phyloP scores from a whole-genome alignment of 306 rosid genomes.

The Rosa multiflora region DNA sequence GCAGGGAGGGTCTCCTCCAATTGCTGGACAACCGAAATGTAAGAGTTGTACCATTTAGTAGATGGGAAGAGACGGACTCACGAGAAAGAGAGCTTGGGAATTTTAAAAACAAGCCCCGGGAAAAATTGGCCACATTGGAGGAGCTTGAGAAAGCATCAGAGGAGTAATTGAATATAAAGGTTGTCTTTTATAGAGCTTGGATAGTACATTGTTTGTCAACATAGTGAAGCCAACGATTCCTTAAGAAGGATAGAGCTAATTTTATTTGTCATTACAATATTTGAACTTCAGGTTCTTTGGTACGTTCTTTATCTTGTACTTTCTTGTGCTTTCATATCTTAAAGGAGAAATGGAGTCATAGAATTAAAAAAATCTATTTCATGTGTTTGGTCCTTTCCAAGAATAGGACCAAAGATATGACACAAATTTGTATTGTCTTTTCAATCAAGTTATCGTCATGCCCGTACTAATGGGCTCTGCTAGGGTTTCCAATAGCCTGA shows the following conservation, averaged over 20 bases:
- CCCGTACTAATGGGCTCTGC: too few species aligned
- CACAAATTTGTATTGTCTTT: too few species aligned
- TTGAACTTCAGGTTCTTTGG: too few species aligned
- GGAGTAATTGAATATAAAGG: constrained; percentile 12
- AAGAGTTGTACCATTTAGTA: constrained; percentile 52
- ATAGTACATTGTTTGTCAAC: neutral
- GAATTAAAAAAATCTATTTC: too few species aligned
- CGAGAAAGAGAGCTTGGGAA: constrained; percentile 68
- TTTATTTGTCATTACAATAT: too few species aligned
- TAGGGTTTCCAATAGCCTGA: too few species aligned
- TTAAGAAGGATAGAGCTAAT: neutral
- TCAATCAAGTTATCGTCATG: too few species aligned
- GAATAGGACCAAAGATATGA: too few species aligned
- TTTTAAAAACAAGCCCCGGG: constrained; percentile 64
- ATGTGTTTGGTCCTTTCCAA: too few species aligned
- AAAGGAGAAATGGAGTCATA: too few species aligned
- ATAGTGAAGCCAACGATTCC: neutral
- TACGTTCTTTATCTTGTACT: too few species aligned
- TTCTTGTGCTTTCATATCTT: too few species aligned
- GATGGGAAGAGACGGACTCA: constrained; percentile 82
- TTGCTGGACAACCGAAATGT: constrained; percentile 53
- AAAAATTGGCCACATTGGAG: constrained; percentile 64
- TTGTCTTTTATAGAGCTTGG: neutral
- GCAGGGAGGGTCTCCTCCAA: constrained; percentile 69
- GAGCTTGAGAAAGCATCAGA: constrained; percentile 49